phyloP scores from a whole-genome alignment of 2,329 filamentous ascomycete genomes.

The Fusarium xyrophilum region DNA sequence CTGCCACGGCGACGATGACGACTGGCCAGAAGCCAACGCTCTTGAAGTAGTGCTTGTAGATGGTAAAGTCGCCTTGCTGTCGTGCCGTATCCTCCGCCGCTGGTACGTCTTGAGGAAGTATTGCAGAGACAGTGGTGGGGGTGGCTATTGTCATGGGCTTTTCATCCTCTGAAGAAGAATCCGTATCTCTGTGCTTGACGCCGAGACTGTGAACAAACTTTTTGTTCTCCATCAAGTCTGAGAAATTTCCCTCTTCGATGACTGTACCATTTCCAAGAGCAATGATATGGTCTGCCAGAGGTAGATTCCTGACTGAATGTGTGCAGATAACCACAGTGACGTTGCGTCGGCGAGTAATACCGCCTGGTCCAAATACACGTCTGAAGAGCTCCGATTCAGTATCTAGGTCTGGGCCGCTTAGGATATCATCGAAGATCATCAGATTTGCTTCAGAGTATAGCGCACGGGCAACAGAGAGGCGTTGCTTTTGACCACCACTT shows the following conservation, averaged over 20 bases:
- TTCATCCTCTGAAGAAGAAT: background rate
- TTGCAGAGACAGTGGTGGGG: background rate
- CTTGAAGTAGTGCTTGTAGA: constrained; percentile 48
- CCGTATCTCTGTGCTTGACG: constrained; percentile 36
- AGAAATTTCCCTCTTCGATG: constrained; percentile 50
- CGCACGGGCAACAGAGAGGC: constrained; percentile 52
- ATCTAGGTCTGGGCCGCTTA: constrained; percentile 53
- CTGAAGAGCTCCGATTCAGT: constrained; percentile 55
- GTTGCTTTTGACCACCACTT: constrained; percentile 52
- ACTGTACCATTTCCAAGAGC: constrained; percentile 52
- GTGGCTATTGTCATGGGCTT: background rate
- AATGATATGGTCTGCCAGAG: constrained; percentile 55
- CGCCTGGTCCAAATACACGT: constrained; percentile 50
- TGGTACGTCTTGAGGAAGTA: background rate
- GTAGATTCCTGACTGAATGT: constrained; percentile 44
- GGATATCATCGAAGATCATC: constrained; percentile 54
- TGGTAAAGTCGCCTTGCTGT: constrained; percentile 43
- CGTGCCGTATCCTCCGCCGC: constrained; percentile 37
- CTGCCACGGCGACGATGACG: constrained; percentile 31
- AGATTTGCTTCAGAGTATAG: constrained; percentile 51
- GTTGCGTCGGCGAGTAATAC: constrained; percentile 48
- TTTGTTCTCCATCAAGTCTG: constrained; percentile 41
- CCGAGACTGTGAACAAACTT: constrained; percentile 51
- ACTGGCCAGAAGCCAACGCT: constrained; percentile 36
- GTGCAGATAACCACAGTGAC: constrained; percentile 53